A percentile compares a stretch with the other conserved stretches of the same genome.
Conservation (phyloP, 2,329 filamentous ascomycete genomes). For the Chaetoscypha palmicola region DNA sequence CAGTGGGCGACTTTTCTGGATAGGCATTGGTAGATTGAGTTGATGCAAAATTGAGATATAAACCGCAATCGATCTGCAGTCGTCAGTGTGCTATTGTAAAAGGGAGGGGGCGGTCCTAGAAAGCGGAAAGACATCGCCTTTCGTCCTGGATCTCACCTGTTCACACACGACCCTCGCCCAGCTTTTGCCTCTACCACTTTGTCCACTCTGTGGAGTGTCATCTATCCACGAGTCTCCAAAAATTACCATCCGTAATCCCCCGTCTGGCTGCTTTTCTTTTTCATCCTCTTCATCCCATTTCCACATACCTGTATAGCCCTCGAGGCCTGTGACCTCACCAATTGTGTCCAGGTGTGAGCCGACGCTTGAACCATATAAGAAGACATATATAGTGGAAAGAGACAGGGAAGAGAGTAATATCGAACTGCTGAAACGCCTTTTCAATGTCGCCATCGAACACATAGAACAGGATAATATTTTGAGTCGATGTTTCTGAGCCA, state of each 20-base stretch:
- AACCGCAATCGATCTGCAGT: conserved; percentile 26
- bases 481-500: not conserved
- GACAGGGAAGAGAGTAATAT: conserved; percentile 21
- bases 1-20: conserved; percentile 19
- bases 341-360: conserved; percentile 21
- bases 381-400: conserved; percentile 15
- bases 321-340: conserved; percentile 13
- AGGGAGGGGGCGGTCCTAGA: not conserved
- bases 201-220: conserved; percentile 15
- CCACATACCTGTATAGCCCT: conserved; percentile 18
- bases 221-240: conserved; percentile 31
- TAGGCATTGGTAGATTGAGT: conserved; percentile 21
- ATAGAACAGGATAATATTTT: not conserved
- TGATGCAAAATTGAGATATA: conserved; percentile 24
- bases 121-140: not conserved
- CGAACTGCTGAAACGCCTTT: conserved; percentile 20
- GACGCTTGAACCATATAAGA: conserved; percentile 15
- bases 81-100: conserved; percentile 9
- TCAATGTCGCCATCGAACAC: conserved; percentile 8
- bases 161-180: conserved; percentile 28
- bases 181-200: conserved; percentile 21
- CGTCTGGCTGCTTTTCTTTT: conserved; percentile 8
- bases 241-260: conserved; percentile 23
- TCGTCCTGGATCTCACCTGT: conserved; percentile 19
- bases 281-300: conserved; percentile 16